These are phyloP conservation scores for Phytophthora quininea DNA, from an alignment of 352 stramenopile genomes.

Conservation along the genomic window DNA sequence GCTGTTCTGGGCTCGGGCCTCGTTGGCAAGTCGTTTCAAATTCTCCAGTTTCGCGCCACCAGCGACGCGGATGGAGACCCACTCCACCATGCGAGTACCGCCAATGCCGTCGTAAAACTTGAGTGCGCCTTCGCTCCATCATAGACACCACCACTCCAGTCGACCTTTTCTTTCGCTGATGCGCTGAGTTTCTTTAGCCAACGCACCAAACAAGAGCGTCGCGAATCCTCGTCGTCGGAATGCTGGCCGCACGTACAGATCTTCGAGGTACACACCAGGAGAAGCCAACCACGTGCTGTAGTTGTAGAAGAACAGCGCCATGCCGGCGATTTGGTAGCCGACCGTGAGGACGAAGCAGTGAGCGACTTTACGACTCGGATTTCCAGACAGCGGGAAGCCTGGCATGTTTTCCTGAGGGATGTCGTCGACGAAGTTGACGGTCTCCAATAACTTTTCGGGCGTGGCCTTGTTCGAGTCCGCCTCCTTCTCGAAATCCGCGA, in stretches of 20 bases:
- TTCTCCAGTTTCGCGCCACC: slow-evolving; percentile 26
- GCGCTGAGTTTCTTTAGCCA: slow-evolving; percentile 29
- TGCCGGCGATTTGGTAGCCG: slow-evolving; percentile 24
- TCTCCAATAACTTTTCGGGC: slow-evolving; percentile 35
- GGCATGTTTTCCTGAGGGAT: slow-evolving; percentile 12
- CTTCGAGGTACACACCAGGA: slow-evolving; percentile 29
- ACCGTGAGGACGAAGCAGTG: slow-evolving; percentile 35
- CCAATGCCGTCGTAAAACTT: slow-evolving; percentile 30
- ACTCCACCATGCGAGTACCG: slow-evolving; percentile 28
- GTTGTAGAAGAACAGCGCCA: slow-evolving; percentile 40
- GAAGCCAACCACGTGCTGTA: slow-evolving; percentile 37
- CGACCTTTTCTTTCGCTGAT: slow-evolving; percentile 28
- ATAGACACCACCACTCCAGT: slow-evolving; percentile 34
- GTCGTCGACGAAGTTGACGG: slow-evolving; percentile 32
- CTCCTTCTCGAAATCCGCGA: slow-evolving; percentile 37
- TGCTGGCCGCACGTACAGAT: slow-evolving; percentile 29
- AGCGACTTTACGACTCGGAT: slow-evolving; percentile 32
- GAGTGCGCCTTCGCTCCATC: slow-evolving; percentile 32
- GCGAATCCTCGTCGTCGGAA: slow-evolving; percentile 29
- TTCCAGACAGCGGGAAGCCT: slow-evolving; percentile 17
- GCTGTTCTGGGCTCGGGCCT: slow-evolving; percentile 13
- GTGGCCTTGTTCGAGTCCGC: slow-evolving; percentile 28
- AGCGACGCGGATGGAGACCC: slow-evolving; percentile 32
- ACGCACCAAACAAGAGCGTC: slow-evolving; percentile 27
- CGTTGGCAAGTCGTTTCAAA: slow-evolving; percentile 25